A percentile compares a stretch with the other conserved stretches of the same genome.
Evolutionary conservation across 23 red algal genomes (phyloP).

Genomic region (Pyropia haitanensis): DNA sequence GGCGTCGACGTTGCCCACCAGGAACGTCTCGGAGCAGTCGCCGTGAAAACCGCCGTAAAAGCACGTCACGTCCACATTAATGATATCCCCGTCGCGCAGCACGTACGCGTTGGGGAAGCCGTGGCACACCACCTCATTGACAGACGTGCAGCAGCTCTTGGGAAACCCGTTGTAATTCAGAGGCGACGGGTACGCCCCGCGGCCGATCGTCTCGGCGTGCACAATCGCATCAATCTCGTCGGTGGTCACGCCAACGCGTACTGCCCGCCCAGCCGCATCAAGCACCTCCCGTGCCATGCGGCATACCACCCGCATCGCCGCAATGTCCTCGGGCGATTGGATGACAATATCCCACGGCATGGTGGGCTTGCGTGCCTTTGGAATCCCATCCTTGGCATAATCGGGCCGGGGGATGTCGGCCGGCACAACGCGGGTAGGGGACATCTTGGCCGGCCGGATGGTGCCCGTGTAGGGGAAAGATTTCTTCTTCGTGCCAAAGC

Average conservation of each 20-base stretch:
- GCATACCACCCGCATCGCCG: constrained; percentile 61
- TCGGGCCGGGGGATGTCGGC: constrained; percentile 50
- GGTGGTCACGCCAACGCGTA: constrained; percentile 68
- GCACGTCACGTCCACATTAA: constrained; percentile 93
- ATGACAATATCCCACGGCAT: constrained; percentile 86
- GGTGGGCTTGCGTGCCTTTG: constrained; percentile 11
- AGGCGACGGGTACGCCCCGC: constrained; percentile 83
- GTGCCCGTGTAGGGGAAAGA: constrained; percentile 59
- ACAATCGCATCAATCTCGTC: constrained; percentile 95
- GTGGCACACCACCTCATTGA: constrained; percentile 98
- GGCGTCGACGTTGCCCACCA: constrained; percentile 72
- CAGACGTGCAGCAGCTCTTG: constrained; percentile 94
- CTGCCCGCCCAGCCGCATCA: constrained; percentile 55
- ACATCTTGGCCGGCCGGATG: constrained; percentile 64
- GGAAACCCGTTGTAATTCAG: constrained; percentile 90
- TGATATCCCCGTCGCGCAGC: constrained; percentile 86
- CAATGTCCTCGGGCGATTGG: constrained; percentile 54
- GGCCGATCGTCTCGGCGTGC: constrained; percentile 65
- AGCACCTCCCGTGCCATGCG: constrained; percentile 86
- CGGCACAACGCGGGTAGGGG: constrained; percentile 50
- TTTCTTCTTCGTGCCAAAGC: background rate
- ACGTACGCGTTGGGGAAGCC: constrained; percentile 75
- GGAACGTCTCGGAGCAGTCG: constrained; percentile 92
- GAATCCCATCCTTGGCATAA: constrained; percentile 48
- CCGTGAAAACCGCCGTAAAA: constrained; percentile 90